Evolutionary conservation across 176 grass and related monocot genomes (phyloP).

Genomic region (Melocanna baccifera): DNA sequence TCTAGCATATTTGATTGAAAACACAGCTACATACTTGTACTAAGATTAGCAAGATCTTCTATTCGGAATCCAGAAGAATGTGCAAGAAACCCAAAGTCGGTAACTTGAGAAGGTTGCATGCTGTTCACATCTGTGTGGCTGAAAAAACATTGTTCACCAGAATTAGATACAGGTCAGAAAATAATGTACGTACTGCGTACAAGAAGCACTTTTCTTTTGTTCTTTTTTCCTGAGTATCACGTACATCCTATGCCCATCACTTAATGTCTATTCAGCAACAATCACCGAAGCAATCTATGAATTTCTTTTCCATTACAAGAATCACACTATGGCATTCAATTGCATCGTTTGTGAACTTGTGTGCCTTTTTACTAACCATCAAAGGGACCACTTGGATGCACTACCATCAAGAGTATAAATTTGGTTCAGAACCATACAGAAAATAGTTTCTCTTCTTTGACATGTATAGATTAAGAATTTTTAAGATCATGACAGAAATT

Average conservation of each 20-base stretch:
- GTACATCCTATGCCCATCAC: background rate
- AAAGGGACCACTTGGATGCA: constrained; percentile 2
- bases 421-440: background rate
- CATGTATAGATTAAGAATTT: constrained; percentile 13
- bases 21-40: constrained; percentile 50
- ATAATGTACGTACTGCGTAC: background rate
- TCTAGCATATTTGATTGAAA: background rate
- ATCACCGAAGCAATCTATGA: background rate
- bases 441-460: constrained; percentile 20
- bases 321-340: background rate
- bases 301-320: constrained; percentile 12
- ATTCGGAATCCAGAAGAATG: constrained; percentile 60
- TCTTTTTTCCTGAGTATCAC: background rate
- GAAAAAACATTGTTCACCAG: constrained; percentile 22
- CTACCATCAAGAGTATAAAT: background rate
- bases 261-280: constrained; percentile 2
- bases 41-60: constrained; percentile 58
- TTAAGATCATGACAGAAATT: background rate
- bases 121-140: constrained; percentile 48
- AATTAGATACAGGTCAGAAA: constrained; percentile 16
- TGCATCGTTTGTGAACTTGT: background rate
- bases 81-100: constrained; percentile 57
- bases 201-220: background rate
- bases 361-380: background rate
- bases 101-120: constrained; percentile 61